phyloP scores from a whole-genome alignment of 179 eudicot genomes.

The Carnegiea gigantea region DNA sequence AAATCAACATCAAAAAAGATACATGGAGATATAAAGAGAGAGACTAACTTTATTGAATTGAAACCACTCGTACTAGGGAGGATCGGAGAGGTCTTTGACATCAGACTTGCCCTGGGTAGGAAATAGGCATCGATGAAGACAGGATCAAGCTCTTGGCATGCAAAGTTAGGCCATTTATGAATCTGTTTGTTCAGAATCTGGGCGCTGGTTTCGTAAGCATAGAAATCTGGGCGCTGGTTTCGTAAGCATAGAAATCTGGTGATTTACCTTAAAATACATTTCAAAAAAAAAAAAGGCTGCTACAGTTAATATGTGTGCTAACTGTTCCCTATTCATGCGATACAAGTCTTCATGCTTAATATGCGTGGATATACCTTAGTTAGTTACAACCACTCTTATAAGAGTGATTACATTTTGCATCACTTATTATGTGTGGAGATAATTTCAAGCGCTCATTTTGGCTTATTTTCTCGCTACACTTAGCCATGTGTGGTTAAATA shows the following conservation, averaged over 20 bases:
- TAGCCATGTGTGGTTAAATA: too few relatives aligned
- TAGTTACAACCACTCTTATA: too few relatives aligned
- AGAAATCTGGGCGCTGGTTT: slow-evolving; percentile 81
- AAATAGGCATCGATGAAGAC: slow-evolving; percentile 59
- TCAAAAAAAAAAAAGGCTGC: too few relatives aligned
- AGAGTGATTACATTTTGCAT: too few relatives aligned
- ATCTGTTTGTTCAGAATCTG: slow-evolving; percentile 61
- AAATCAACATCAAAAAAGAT: not conserved
- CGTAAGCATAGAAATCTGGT: slow-evolving; percentile 68
- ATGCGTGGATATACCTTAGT: too few relatives aligned
- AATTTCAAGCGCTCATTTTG: too few relatives aligned
- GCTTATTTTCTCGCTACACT: too few relatives aligned
- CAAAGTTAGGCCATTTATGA: slow-evolving; percentile 61
- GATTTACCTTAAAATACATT: too few relatives aligned
- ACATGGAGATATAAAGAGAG: not conserved
- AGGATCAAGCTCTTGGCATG: slow-evolving; percentile 57
- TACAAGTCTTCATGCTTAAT: too few relatives aligned
- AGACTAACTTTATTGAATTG: slow-evolving; percentile 73
- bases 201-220: slow-evolving; percentile 88
- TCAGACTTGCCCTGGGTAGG: slow-evolving; percentile 74
- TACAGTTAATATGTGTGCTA: too few relatives aligned
- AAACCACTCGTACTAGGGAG: slow-evolving; percentile 94
- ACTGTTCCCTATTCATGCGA: too few relatives aligned
- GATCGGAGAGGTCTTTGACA: slow-evolving; percentile 82
- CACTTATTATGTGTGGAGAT: too few relatives aligned